Conservation (phyloP, 139 green algal genomes). For the Micractinium conductrix region DNA sequence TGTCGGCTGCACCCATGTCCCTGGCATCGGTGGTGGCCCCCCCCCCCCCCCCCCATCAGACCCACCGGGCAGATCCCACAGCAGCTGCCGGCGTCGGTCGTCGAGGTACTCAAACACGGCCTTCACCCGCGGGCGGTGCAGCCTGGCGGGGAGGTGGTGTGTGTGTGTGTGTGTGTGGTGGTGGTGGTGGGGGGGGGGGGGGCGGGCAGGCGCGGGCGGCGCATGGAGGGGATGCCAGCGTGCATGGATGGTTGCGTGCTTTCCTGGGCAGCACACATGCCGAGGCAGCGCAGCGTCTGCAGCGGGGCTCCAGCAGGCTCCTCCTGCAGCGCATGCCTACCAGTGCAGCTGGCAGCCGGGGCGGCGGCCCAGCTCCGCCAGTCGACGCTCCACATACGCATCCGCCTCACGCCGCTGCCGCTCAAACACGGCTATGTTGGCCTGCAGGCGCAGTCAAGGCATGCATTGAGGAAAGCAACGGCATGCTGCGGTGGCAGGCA, state of each 20-base stretch:
- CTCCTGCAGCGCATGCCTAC: background rate
- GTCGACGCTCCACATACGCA: slow-evolving; percentile 5
- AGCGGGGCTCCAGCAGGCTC: background rate
- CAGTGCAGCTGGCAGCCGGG: slow-evolving; percentile 23
- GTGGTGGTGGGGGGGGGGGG: no score
- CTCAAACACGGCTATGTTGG: slow-evolving; percentile 34
- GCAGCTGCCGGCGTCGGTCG: slow-evolving; percentile 20
- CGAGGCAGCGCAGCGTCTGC: background rate
- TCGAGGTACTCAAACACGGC: slow-evolving; percentile 28
- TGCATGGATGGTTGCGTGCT: no score
- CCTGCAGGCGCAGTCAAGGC: background rate
- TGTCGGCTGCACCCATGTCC: no score
- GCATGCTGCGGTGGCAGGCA: background rate
- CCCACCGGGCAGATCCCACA: slow-evolving; percentile 51
- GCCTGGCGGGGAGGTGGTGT: slow-evolving; percentile 36
- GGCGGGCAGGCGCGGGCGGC: no score
- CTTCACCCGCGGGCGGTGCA: slow-evolving; percentile 47
- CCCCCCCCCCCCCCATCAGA: no score
- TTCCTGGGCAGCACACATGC: background rate
- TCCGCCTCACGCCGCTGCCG: slow-evolving; percentile 34
- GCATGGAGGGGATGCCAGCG: no score
- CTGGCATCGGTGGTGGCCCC: no score
- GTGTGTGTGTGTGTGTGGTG: no score
- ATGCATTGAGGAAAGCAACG: background rate
- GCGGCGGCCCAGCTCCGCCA: slow-evolving; percentile 11